Conservation (phyloP, 805 yeast genomes). For the Kazachstania africana region DNA sequence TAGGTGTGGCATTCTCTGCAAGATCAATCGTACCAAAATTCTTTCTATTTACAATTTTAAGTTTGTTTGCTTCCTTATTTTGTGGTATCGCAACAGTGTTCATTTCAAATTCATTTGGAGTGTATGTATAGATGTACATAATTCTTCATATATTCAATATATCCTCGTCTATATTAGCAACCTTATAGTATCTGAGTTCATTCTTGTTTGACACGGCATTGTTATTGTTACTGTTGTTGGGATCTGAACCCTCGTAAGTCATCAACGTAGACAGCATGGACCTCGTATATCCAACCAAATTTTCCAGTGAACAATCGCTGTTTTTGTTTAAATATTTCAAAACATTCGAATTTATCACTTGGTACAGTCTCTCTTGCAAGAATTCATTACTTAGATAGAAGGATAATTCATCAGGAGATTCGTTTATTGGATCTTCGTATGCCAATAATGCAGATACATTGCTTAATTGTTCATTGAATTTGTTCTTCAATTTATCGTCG, state of each 20-base stretch:
- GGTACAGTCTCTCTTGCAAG: constrained; percentile 23
- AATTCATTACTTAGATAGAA: constrained; percentile 17
- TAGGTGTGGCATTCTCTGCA: constrained; percentile 10
- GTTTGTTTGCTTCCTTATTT: constrained; percentile 26
- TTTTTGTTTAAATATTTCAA: constrained; percentile 33
- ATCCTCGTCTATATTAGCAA: constrained; percentile 37
- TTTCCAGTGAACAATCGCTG: constrained; percentile 33
- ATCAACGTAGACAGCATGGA: constrained; percentile 22
- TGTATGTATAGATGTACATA: constrained; percentile 26
- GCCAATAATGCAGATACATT: constrained; percentile 42
- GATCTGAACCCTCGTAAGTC: constrained; percentile 23
- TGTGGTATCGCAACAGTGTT: constrained; percentile 32
- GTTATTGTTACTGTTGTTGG: constrained; percentile 11
- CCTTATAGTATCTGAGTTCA: constrained; percentile 19
- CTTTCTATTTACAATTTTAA: constrained; percentile 12
- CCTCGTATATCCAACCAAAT: constrained; percentile 32
- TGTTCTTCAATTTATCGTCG: constrained; percentile 15
- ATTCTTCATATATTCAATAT: constrained; percentile 22
- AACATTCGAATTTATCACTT: constrained; percentile 27
- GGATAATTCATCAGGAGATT: constrained; percentile 22
- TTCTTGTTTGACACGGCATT: background rate
- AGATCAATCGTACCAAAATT: constrained; percentile 10
- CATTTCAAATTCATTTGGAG: constrained; percentile 34
- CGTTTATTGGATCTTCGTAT: constrained; percentile 37
- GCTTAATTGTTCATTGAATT: constrained; percentile 29